Evolutionary conservation across 495 filamentous ascomycete species (phyloP), one percentile per base, ranked within the genome.

Genomic region (Entonaema liquescens): DNA sequence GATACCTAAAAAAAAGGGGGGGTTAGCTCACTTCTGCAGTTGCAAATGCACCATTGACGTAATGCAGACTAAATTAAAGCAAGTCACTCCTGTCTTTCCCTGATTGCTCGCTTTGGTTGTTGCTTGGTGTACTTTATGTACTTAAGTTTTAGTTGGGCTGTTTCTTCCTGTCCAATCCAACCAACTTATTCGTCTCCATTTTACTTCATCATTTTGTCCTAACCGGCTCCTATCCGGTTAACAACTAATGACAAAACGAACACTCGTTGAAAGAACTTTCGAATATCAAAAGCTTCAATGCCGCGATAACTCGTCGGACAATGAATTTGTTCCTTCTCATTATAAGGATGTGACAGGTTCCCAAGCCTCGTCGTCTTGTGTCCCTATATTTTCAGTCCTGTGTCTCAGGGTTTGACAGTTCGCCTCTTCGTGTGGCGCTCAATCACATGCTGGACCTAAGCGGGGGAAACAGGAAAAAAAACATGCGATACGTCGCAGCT

Each of bases 31-130:
- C 60, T 64, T 52, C 56, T 65, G 68, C 62, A 62, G 56, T 61
- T 47, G 42, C 8, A 23, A 62, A 68, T 74, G 68, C 67, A 68
- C 72, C 58, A 70, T 75, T 77, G 74, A 77, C 74, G 74, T 77
- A 77, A 77, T 77, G 72, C 59, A 71, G 52, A 36, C 53, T 68
- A 68, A 73, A 64, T 67, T 60, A 64, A 44, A 64, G 59, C 60
- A 35, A 52, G 55, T 58, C 49, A n/a, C 49, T 29, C 21, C 23
- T 26, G 26, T 54, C 33, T 33, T 62, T 66, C 57, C 62, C 38
- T 63, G 59, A 60, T 68, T 67, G 47, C 65, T 59, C 58, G 25
- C 53, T 42, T 26, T 29, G 44, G 29, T 8, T 28, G n/a, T 28
- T 55, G 25, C 29, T 59, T 52, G 40, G n/a, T 70, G 66, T 40